Percentiles rank a stretch among this genome's conserved stretches.
Conservation (phyloP, 805 yeast genomes). For the Saturnispora zaruensis region DNA sequence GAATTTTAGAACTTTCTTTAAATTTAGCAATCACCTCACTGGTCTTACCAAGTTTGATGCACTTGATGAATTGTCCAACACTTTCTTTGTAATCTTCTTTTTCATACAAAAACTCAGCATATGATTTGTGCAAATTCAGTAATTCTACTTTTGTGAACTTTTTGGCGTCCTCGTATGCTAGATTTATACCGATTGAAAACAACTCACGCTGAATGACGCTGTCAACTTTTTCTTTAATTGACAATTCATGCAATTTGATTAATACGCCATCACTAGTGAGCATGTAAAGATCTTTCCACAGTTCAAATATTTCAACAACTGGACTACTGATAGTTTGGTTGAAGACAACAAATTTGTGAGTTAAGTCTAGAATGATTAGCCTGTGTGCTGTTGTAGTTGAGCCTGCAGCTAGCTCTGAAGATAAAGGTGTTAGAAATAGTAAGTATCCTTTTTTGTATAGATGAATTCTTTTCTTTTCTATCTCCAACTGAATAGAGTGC, state of each 20-base stretch:
- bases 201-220: conserved; percentile 61
- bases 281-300: conserved; percentile 51
- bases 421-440: conserved; percentile 37
- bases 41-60: conserved; percentile 41
- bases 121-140: conserved; percentile 41
- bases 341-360: conserved; percentile 62
- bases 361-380: conserved; percentile 58
- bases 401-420: conserved; percentile 24
- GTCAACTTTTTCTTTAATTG: conserved; percentile 58
- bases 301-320: conserved; percentile 47
- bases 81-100: conserved; percentile 63
- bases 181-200: conserved; percentile 60
- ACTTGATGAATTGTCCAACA: conserved; percentile 58
- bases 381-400: conserved; percentile 36
- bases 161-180: conserved; percentile 38
- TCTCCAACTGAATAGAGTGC: conserved; percentile 46
- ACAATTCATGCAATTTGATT: conserved; percentile 57
- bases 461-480: conserved; percentile 45
- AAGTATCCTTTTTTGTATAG: conserved; percentile 42
- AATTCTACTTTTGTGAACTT: conserved; percentile 25
- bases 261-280: conserved; percentile 71
- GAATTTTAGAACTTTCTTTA: conserved; percentile 67
- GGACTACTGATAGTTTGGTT: conserved; percentile 59
- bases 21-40: conserved; percentile 74
- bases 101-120: conserved; percentile 65